Conservation (phyloP, 805 yeast species). For the Lachancea cidri region DNA sequence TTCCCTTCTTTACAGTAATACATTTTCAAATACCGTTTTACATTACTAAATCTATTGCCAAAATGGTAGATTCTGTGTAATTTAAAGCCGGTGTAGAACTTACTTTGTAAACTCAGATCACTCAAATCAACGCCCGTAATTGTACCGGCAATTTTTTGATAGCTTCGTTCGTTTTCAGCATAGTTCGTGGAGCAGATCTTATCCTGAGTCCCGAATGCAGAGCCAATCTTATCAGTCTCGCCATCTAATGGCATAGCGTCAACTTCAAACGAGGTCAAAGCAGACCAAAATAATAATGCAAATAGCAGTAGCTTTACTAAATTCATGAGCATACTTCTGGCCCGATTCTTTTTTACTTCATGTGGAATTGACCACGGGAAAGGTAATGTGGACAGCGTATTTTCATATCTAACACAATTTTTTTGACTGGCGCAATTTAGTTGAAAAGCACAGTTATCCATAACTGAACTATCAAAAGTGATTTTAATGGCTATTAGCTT, state of each 20-base stretch:
- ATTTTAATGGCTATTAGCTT: too few relatives aligned
- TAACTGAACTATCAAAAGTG: too few relatives aligned
- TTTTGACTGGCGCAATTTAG: too few relatives aligned
- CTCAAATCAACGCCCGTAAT: conserved; percentile 24
- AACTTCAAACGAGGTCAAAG: background rate
- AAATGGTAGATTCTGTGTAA: conserved; percentile 45
- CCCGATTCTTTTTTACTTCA: too few relatives aligned
- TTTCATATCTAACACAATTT: too few relatives aligned
- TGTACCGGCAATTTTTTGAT: conserved; percentile 12
- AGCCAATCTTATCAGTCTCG: background rate
- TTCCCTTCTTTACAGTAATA: conserved; percentile 50
- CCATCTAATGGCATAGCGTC: background rate
- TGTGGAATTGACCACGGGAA: too few relatives aligned
- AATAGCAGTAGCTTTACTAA: background rate
- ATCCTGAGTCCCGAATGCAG: conserved; percentile 15
- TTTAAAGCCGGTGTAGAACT: conserved; percentile 52
- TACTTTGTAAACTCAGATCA: conserved; percentile 18
- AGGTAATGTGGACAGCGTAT: too few relatives aligned
- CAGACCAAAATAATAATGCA: background rate
- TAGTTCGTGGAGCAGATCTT: conserved; percentile 21
- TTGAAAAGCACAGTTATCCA: too few relatives aligned
- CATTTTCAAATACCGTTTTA: conserved; percentile 41
- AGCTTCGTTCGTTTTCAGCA: conserved; percentile 15
- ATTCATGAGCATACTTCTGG: background rate
- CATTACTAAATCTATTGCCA: conserved; percentile 34